Evolutionary conservation across 31 red algal genomes (phyloP).

Genomic region (Porphyra umbilicalis): DNA sequence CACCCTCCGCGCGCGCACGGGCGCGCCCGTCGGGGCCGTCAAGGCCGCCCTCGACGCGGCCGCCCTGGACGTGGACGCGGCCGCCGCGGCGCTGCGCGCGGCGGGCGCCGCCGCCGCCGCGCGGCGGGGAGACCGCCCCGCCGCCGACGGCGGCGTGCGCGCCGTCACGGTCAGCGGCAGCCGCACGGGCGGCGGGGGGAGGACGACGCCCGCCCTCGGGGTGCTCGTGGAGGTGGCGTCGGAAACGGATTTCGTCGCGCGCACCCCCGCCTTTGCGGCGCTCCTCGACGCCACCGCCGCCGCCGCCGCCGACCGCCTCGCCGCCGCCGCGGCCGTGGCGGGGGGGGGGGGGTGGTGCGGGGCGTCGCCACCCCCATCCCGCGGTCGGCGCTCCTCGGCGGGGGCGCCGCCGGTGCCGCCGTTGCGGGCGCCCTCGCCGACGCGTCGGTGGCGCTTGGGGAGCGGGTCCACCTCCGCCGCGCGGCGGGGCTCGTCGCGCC

Average conservation of each 20-base stretch:
- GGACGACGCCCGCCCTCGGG: background rate
- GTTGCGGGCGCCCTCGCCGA: background rate
- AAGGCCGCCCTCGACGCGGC: constrained; percentile 62
- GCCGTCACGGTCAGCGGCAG: constrained; percentile 13
- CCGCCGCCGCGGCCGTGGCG: background rate
- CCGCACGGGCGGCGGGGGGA: background rate
- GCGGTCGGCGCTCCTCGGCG: background rate
- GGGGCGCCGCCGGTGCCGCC: background rate
- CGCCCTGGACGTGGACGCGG: constrained; percentile 48
- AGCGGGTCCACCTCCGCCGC: background rate
- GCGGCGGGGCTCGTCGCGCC: background rate
- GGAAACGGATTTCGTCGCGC: constrained; percentile 85
- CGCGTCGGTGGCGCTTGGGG: background rate
- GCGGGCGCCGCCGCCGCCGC: constrained; percentile 44
- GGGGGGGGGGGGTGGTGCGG: background rate
- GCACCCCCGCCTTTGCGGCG: constrained; percentile 4
- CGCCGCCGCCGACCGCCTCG: background rate
- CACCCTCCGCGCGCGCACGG: constrained; percentile 27
- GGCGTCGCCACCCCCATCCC: background rate
- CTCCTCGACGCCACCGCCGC: constrained; percentile 3
- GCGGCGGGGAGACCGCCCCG: constrained; percentile 36
- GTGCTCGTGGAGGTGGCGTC: constrained; percentile 60
- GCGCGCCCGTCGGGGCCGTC: constrained; percentile 45
- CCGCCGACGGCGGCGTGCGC: constrained; percentile 45
- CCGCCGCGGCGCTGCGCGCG: constrained; percentile 57